Conservation (phyloP, 169 alveolate genomes). For the Plasmodium inui region DNA sequence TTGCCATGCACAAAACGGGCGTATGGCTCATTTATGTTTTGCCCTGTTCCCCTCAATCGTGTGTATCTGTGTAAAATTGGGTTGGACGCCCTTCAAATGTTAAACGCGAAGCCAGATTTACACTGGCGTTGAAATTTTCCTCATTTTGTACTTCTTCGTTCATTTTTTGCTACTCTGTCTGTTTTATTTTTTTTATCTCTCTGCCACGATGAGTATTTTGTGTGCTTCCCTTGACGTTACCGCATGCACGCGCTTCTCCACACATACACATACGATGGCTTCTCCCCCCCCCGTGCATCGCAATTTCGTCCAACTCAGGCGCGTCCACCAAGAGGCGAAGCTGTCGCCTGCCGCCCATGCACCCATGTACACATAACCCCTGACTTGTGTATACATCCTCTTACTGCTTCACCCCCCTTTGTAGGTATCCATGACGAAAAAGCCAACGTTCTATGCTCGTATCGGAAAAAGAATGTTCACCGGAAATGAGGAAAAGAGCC, state of each 20-base stretch:
- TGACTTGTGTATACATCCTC: not conserved
- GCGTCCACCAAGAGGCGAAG: not conserved
- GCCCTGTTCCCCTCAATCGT: not conserved
- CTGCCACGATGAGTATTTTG: not conserved
- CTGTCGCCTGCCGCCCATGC: not conserved
- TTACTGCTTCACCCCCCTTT: not conserved
- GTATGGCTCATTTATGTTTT: not conserved
- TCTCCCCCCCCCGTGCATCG: not conserved
- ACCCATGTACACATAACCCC: not conserved
- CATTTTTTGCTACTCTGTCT: not conserved
- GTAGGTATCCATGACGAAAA: slow-evolving; percentile 80
- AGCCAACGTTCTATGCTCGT: slow-evolving; percentile 81
- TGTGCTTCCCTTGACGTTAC: not conserved
- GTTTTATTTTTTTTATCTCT: too few species aligned
- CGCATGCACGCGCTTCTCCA: not conserved
- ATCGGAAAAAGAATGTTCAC: slow-evolving; percentile 79
- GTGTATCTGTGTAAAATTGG: not conserved
- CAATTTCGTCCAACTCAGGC: not conserved
- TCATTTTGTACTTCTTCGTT: not conserved
- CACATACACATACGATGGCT: not conserved
- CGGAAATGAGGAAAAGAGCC: slow-evolving; percentile 78
- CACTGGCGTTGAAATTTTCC: not conserved
- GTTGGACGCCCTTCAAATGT: not conserved
- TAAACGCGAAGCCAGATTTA: not conserved
- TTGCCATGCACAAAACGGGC: not conserved